phyloP scores from a whole-genome alignment of 139 green algal genomes.

The Astrephomene gubernaculifera region DNA sequence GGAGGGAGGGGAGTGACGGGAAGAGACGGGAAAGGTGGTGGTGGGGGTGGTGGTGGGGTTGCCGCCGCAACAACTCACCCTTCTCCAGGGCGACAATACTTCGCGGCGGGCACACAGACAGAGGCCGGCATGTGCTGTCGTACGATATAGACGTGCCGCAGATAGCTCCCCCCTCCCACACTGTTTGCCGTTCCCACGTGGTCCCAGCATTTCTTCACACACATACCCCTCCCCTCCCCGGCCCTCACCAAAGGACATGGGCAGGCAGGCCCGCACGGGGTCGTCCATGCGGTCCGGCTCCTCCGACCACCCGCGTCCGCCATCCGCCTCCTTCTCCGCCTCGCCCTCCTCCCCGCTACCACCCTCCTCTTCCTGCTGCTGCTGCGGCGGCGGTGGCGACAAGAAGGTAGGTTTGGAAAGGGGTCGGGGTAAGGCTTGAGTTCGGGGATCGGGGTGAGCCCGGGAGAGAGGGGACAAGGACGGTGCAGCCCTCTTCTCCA shows the following conservation, averaged over 20 bases:
- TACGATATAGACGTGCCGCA: not conserved
- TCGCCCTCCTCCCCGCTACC: not conserved
- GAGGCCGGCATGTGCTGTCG: not conserved
- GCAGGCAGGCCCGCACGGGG: slow-evolving; percentile 55
- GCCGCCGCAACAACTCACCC: too few relatives aligned
- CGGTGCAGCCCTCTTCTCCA: not conserved
- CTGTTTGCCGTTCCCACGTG: not conserved
- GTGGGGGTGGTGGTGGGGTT: too few relatives aligned
- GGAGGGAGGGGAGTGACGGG: not conserved
- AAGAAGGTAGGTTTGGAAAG: not conserved
- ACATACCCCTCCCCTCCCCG: not conserved
- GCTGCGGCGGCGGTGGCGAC: not conserved
- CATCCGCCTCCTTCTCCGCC: not conserved
- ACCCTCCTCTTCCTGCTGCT: not conserved
- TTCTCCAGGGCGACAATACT: too few relatives aligned
- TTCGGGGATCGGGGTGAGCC: too few relatives aligned
- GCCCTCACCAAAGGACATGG: slow-evolving; percentile 67
- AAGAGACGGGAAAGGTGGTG: too few relatives aligned
- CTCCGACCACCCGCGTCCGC: slow-evolving; percentile 20
- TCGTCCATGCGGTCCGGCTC: slow-evolving; percentile 55
- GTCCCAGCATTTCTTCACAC: not conserved
- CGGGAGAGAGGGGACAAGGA: not conserved
- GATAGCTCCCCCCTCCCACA: not conserved
- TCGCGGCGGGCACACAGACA: too few relatives aligned
- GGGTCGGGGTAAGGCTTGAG: too few relatives aligned